Conservation (phyloP, 2,329 filamentous ascomycete genomes). For the Pyrenophora seminiperda region DNA sequence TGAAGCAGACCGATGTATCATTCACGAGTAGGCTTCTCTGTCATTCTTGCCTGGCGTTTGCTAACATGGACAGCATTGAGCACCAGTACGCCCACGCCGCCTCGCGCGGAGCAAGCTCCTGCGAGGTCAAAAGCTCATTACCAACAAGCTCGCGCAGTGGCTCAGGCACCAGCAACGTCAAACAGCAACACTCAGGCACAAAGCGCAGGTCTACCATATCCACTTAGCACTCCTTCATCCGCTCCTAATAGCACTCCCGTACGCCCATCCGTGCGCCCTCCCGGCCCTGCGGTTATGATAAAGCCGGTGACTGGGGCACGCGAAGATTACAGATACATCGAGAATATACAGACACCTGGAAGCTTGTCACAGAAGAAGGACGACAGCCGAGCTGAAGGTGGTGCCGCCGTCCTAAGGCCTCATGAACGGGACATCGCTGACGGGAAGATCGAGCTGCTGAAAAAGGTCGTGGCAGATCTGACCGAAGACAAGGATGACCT, state of each 20-base stretch:
- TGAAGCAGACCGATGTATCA: conserved; percentile 50
- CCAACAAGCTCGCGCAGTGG: conserved; percentile 14
- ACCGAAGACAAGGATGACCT: conserved; percentile 77
- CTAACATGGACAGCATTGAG: conserved; percentile 30
- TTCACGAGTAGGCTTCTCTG: conserved; percentile 39
- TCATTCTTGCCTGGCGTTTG: background rate
- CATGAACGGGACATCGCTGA: conserved; percentile 85
- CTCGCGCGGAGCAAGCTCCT: conserved; percentile 15
- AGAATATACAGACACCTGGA: conserved; percentile 42
- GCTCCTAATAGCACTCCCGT: conserved; percentile 22
- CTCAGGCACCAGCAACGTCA: conserved; percentile 15
- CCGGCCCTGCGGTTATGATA: conserved; percentile 55
- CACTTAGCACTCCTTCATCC: conserved; percentile 21
- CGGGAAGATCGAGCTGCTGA: conserved; percentile 71
- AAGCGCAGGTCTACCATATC: conserved; percentile 21
- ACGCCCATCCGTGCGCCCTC: conserved; percentile 23
- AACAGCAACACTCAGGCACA: conserved; percentile 21
- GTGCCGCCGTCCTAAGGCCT: conserved; percentile 64
- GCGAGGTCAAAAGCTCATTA: conserved; percentile 16
- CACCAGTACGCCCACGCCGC: conserved; percentile 13
- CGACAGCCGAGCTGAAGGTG: conserved; percentile 59
- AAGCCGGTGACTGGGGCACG: conserved; percentile 51
- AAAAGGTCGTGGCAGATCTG: conserved; percentile 71
- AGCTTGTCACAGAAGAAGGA: conserved; percentile 58
- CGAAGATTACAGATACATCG: conserved; percentile 49